A percentile compares a stretch with the other conserved stretches of the same genome.
These are phyloP conservation scores for Ceratocystis variospora DNA, from an alignment of 2,329 filamentous ascomycete genomes.

Conservation along the genomic window DNA sequence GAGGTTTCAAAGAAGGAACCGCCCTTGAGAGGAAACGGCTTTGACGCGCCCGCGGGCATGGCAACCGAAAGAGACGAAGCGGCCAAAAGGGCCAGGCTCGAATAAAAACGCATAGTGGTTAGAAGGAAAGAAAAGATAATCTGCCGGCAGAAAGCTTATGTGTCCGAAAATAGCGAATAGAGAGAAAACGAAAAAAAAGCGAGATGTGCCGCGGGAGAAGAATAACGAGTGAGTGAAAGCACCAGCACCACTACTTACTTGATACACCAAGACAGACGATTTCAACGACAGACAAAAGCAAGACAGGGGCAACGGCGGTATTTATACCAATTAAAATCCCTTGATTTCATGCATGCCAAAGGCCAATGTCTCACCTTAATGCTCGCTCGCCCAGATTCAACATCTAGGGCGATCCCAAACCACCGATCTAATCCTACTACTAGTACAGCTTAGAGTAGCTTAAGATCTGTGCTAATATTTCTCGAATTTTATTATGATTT, in stretches of 20 bases:
- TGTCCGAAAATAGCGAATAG: background rate
- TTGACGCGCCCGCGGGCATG: background rate
- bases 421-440: no score
- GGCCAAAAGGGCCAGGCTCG: background rate
- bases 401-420: no score
- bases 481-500: background rate
- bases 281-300: background rate
- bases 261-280: background rate
- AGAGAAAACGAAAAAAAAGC: background rate
- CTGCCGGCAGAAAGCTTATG: background rate
- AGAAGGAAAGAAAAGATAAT: background rate
- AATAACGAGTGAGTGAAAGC: background rate
- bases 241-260: background rate
- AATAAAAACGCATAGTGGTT: background rate
- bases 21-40: background rate
- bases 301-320: no score
- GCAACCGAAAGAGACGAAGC: background rate
- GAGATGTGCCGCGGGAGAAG: background rate
- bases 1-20: constrained; percentile 7
- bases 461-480: background rate
- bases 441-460: background rate
- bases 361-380: no score
- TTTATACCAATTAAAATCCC: no score
- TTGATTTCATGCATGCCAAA: no score
- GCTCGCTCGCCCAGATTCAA: no score